Evolutionary conservation across 1,284 basidiomycete species (phyloP).

Genomic region (Athelia sp.): DNA sequence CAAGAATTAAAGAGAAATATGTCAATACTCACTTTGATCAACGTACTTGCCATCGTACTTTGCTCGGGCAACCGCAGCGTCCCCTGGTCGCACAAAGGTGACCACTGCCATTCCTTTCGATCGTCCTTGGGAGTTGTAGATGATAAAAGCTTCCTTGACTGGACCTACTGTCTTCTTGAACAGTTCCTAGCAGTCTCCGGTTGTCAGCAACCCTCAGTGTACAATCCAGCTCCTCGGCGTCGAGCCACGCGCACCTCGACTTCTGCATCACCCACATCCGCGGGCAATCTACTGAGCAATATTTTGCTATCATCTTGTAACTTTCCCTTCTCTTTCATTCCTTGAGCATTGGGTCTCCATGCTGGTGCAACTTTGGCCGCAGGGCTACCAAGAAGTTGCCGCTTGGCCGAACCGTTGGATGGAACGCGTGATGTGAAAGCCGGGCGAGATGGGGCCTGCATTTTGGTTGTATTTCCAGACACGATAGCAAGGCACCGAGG

Average conservation of each 20-base stretch:
- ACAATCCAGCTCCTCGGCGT: neutral
- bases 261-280: constrained; percentile 63
- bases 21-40: constrained; percentile 65
- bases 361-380: constrained; percentile 52
- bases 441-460: no score
- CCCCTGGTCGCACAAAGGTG: constrained; percentile 51
- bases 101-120: constrained; percentile 77
- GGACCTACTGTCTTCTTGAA: constrained; percentile 74
- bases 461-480: no score
- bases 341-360: constrained; percentile 36
- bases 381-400: constrained; percentile 49
- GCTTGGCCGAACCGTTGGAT: constrained; percentile 30
- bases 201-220: neutral
- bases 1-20: no score
- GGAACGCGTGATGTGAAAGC: no score
- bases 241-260: constrained; percentile 49
- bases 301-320: constrained; percentile 58
- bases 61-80: constrained; percentile 52
- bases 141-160: constrained; percentile 58
- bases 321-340: constrained; percentile 25
- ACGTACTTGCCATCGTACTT: constrained; percentile 74
- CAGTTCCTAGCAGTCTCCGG: constrained; percentile 44
- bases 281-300: constrained; percentile 60
- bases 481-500: no score
- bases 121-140: constrained; percentile 66